Evolutionary conservation across 2,329 filamentous ascomycete genomes (phyloP).

Genomic region (Hypoxylon sp.): DNA sequence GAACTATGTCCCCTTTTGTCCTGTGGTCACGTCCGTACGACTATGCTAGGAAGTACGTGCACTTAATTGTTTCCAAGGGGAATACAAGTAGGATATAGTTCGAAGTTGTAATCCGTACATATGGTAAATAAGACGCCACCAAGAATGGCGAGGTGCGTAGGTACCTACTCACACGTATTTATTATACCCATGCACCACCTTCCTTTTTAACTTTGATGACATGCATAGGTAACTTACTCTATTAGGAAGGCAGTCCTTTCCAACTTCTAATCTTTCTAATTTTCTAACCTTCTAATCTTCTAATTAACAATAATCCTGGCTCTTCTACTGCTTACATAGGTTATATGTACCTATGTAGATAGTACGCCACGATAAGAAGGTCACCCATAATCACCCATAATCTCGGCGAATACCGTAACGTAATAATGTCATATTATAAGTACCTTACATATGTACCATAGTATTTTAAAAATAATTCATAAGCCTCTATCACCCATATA

Average conservation of each 20-base stretch:
- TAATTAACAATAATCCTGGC: neutral
- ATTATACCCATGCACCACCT: too few relatives aligned
- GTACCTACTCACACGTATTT: neutral
- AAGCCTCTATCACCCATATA: slow-evolving; percentile 1
- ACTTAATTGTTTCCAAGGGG: neutral
- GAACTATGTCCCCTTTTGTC: neutral
- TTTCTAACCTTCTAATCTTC: too few relatives aligned
- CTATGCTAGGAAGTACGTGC: neutral
- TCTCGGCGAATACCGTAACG: slow-evolving; percentile 31
- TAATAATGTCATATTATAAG: slow-evolving; percentile 7
- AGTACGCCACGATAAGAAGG: slow-evolving; percentile 20
- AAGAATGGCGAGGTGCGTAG: too few relatives aligned
- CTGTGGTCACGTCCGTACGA: too few relatives aligned
- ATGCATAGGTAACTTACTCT: slow-evolving; percentile 24
- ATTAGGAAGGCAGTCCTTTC: slow-evolving; percentile 29
- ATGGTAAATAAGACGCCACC: too few relatives aligned
- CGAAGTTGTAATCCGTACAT: too few relatives aligned
- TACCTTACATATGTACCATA: too few relatives aligned
- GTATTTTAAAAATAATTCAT: slow-evolving; percentile 21
- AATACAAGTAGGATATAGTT: too few relatives aligned
- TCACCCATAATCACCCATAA: slow-evolving; percentile 1
- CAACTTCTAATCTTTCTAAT: slow-evolving; percentile 28
- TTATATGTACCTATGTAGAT: too few relatives aligned
- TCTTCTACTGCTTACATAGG: slow-evolving; percentile 16
- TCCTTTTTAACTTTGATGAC: neutral